A percentile compares a stretch with the other conserved stretches of the same genome.
Evolutionary conservation across 768 basidiomycete genomes (phyloP).

Genomic region (Sarcomyxa edulis): DNA sequence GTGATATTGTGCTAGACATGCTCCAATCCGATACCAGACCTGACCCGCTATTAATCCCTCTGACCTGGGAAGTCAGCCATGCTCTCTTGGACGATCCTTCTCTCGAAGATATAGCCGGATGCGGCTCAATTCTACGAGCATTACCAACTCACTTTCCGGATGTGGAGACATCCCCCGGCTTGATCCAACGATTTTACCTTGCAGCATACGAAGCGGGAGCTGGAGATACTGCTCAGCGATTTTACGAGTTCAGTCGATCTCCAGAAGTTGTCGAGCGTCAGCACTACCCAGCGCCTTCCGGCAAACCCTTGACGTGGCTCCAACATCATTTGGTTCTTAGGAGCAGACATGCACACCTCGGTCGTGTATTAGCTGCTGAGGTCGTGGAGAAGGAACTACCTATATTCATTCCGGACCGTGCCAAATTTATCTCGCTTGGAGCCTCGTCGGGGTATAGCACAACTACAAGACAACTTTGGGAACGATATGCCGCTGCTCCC

Average conservation of each 20-base stretch:
- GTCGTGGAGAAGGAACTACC: conserved; percentile 33
- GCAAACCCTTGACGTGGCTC: conserved; percentile 44
- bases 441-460: conserved; percentile 43
- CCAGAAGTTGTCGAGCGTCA: conserved; percentile 21
- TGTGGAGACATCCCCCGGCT: conserved; percentile 28
- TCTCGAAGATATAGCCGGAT: conserved; percentile 29
- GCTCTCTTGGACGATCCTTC: conserved; percentile 31
- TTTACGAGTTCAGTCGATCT: conserved; percentile 44
- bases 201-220: conserved; percentile 24
- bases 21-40: conserved; percentile 14
- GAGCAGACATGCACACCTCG: conserved; percentile 37
- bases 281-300: conserved; percentile 47
- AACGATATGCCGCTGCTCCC: conserved; percentile 40
- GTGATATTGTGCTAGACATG: conserved; percentile 28
- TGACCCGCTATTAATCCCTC: conserved; percentile 20
- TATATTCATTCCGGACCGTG: conserved; percentile 40
- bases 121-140: conserved; percentile 34
- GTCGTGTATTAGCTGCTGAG: conserved; percentile 45
- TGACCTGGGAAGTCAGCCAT: conserved; percentile 41
- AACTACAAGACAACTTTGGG: conserved; percentile 52
- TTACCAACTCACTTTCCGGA: conserved; percentile 27
- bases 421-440: conserved; percentile 39
- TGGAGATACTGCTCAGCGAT: conserved; percentile 28
- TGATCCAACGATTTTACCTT: conserved; percentile 44
- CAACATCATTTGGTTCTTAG: conserved; percentile 36